These are phyloP conservation scores for Corylus avellana DNA, from an alignment of 306 rosid species.

Conservation along the genomic window DNA sequence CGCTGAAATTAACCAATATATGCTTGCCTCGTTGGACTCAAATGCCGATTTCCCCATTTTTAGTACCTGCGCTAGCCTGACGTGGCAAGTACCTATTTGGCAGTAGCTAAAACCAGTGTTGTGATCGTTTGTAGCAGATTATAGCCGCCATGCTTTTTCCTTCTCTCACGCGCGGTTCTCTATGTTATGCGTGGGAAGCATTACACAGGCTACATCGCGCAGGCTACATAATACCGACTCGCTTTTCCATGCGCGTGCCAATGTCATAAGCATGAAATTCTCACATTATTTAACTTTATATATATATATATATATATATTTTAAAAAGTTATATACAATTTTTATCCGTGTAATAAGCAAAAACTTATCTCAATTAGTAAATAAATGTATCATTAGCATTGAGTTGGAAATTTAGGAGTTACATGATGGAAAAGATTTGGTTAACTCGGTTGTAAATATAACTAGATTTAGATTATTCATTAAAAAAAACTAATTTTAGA, in stretches of 20 bases:
- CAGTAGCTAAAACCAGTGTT: too few species aligned
- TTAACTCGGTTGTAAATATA: too few species aligned
- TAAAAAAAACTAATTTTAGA: too few species aligned
- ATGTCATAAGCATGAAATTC: too few species aligned
- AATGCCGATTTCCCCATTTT: not conserved
- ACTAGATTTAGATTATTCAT: too few species aligned
- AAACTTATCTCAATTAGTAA: not conserved
- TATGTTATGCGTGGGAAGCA: slow-evolving; percentile 25
- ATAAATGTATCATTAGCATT: too few species aligned
- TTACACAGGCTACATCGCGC: not conserved
- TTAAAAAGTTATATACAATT: too few species aligned
- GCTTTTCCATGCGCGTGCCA: not conserved
- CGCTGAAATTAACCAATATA: not conserved
- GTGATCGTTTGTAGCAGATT: not conserved
- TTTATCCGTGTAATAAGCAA: not conserved
- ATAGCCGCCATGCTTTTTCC: not conserved
- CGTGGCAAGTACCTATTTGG: not conserved
- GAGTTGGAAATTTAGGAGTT: too few species aligned
- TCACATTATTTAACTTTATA: too few species aligned
- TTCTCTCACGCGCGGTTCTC: slow-evolving; percentile 32
- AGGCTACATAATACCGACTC: slow-evolving; percentile 7
- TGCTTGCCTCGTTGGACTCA: not conserved
- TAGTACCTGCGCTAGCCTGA: not conserved
- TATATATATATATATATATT: too few species aligned
- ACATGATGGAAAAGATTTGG: too few species aligned